Evolutionary conservation across 805 yeast species (phyloP).

Genomic region (Wickerhamiella kazuoi): DNA sequence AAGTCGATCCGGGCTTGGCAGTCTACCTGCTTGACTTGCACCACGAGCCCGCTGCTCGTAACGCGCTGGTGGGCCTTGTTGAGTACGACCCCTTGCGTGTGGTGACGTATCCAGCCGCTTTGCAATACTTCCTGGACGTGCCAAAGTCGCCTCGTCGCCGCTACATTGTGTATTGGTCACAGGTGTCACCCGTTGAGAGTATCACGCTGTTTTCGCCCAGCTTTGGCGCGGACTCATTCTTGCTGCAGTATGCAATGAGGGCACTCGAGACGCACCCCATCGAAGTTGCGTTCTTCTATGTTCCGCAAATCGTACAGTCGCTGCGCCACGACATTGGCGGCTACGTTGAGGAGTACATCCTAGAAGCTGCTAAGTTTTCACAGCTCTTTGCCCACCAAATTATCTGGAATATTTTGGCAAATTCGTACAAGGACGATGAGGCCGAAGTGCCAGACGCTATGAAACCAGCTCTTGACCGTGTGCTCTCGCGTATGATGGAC

Average conservation of each 20-base stretch:
- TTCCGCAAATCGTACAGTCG: conserved; percentile 93
- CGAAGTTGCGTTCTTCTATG: conserved; percentile 81
- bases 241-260: conserved; percentile 77
- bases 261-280: conserved; percentile 78
- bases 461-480: conserved; percentile 66
- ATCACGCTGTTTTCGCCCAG: conserved; percentile 70
- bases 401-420: conserved; percentile 95
- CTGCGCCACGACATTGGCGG: conserved; percentile 69
- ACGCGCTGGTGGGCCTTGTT: conserved; percentile 30
- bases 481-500: conserved; percentile 44
- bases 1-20: conserved; percentile 54
- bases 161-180: conserved; percentile 43
- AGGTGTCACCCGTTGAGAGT: conserved; percentile 66
- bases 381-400: conserved; percentile 93
- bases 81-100: conserved; percentile 41
- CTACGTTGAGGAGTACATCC: conserved; percentile 69
- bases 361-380: conserved; percentile 82
- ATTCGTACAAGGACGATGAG: conserved; percentile 80
- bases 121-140: conserved; percentile 30
- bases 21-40: conserved; percentile 48
- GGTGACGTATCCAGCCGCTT: conserved; percentile 37
- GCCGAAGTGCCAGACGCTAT: conserved; percentile 59
- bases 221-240: conserved; percentile 42
- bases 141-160: conserved; percentile 19
- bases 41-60: conserved; percentile 20